Evolutionary conservation across 768 basidiomycete species (phyloP), one percentile per base, ranked within the genome.

Genomic region (Pholiota molesta): DNA sequence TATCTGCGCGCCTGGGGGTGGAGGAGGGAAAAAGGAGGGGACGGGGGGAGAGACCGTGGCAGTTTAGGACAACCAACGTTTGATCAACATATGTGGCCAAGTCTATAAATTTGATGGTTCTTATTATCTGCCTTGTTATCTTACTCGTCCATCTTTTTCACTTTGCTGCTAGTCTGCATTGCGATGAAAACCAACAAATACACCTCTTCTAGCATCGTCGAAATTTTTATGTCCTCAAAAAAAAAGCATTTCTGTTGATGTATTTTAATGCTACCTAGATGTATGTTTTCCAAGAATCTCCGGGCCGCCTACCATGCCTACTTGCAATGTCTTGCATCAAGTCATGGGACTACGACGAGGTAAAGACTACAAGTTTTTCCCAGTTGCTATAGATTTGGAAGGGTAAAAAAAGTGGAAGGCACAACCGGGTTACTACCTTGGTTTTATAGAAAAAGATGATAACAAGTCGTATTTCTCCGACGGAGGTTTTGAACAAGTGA

Each of bases 31-130:
- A 31, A 54, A 53, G 58, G 21, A 23, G 37, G 54, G 28, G n/a
- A 49, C 57, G 62, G 62, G 60, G 52, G 52, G 59, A 67, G 62
- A 56, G 66, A 69, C 65, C 62, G 68, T 66, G 65, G 61, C 67
- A 68, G 65, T 69, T 68, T 63, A 63, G 63, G 65, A 64, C 55
- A 68, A 52, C 49, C 28, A 47, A 49, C 44, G 45, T 55, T 55
- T 65, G 68, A 72, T 68, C 65, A 68, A 71, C 70, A 68, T 39
- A 45, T 35, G 13, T 51, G 47, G 47, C 14, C 47, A 40, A 29
- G 45, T 26, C 11, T 26, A 33, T 49, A 49, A 49, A 49, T 49
- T 49, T 49, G 47, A 21, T 26, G 21, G 4, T 49, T 26, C 10
- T 49, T 44, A n/a, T 44, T 44, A 21, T 17, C n/a, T 37, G 35